A percentile compares a stretch with the other conserved stretches of the same genome.
Conservation (phyloP, 345 rosid species). For the Lepidium didymum region DNA sequence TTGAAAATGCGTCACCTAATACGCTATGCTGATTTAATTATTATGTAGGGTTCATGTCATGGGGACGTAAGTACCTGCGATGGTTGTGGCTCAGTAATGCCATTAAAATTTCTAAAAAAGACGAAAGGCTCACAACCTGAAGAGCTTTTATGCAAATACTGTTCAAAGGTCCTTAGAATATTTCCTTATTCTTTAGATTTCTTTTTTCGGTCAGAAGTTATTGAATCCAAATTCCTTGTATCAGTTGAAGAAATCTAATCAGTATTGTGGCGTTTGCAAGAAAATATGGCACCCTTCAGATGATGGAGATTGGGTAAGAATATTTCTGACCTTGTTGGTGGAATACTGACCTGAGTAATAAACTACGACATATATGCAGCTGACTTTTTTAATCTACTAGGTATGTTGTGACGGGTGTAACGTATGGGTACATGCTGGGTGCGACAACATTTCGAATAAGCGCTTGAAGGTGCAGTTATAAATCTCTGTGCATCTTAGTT, state of each 20-base stretch:
- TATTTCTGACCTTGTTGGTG: conserved; percentile 8
- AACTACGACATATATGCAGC: conserved; percentile 11
- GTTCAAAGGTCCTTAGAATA: conserved; percentile 55
- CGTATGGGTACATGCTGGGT: conserved; percentile 93
- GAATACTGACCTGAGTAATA: background rate
- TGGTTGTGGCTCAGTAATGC: conserved; percentile 56
- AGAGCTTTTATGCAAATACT: conserved; percentile 65
- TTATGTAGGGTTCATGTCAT: conserved; percentile 41
- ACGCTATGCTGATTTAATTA: conserved; percentile 12
- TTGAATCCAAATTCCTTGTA: conserved; percentile 12
- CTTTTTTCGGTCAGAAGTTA: background rate
- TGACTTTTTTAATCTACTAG: conserved; percentile 35
- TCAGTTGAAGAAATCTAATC: conserved; percentile 76
- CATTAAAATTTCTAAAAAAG: conserved; percentile 54
- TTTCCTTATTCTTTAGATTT: conserved; percentile 15
- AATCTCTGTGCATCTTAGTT: background rate
- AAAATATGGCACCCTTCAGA: conserved; percentile 85
- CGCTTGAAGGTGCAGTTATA: conserved; percentile 49
- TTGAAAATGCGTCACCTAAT: background rate
- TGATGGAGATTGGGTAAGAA: conserved; percentile 88
- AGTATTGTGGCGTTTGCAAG: conserved; percentile 93
- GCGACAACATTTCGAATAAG: conserved; percentile 62
- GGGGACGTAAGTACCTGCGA: conserved; percentile 53
- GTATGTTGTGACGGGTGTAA: conserved; percentile 97
- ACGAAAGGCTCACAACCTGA: conserved; percentile 37